Evolutionary conservation across 805 yeast genomes (phyloP).

Genomic region (Cephaloascus fragrans): DNA sequence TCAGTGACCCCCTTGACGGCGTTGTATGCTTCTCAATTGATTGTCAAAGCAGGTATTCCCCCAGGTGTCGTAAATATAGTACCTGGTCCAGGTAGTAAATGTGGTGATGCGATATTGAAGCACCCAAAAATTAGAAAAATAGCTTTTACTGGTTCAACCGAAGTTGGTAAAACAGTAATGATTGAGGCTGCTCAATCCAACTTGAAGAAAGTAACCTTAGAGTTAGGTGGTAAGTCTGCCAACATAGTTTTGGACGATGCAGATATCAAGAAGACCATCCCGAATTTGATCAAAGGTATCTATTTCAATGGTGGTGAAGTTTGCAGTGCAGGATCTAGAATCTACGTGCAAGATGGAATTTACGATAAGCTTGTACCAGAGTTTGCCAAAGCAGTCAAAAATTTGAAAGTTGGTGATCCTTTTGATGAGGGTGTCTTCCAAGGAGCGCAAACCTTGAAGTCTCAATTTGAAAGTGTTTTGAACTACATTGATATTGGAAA

Average conservation of each 20-base stretch:
- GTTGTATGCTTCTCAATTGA: constrained; percentile 12
- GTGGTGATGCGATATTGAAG: constrained; percentile 18
- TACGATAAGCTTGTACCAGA: constrained; percentile 14
- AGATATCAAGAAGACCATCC: constrained; percentile 13
- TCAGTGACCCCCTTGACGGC: constrained; percentile 20
- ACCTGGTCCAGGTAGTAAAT: constrained; percentile 14
- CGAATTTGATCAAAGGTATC: constrained; percentile 14
- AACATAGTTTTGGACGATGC: constrained; percentile 19
- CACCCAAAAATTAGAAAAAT: constrained; percentile 21
- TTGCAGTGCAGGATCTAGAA: constrained; percentile 20
- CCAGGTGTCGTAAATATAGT: constrained; percentile 19
- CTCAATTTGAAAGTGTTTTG: constrained; percentile 72
- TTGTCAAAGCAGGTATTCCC: constrained; percentile 12
- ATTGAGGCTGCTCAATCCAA: constrained; percentile 13
- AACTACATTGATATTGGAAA: constrained; percentile 68
- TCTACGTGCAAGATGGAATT: constrained; percentile 17
- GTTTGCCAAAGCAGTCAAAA: constrained; percentile 7
- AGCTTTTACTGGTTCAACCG: constrained; percentile 27
- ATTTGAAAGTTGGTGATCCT: constrained; percentile 71
- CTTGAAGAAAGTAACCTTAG: constrained; percentile 19
- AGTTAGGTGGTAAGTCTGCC: constrained; percentile 21
- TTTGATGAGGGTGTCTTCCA: constrained; percentile 70
- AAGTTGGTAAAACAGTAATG: constrained; percentile 17
- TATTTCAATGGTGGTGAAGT: constrained; percentile 21
- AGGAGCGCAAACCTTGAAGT: constrained; percentile 86